Evolutionary conservation across 1,284 basidiomycete species (phyloP).

Genomic region (Irpex sp.): DNA sequence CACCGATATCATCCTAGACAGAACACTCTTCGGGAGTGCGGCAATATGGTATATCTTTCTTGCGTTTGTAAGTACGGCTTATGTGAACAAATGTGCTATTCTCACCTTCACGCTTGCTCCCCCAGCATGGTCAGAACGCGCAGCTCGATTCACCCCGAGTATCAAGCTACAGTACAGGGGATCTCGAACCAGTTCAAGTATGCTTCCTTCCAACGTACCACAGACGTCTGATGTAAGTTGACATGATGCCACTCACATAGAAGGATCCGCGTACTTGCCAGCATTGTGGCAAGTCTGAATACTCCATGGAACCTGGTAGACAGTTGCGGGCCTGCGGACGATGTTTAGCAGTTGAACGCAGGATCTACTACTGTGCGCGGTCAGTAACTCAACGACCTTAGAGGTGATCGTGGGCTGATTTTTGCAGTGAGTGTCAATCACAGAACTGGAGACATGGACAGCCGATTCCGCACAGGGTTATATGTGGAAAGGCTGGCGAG

Average conservation of each 20-base stretch:
- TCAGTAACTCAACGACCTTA: background rate
- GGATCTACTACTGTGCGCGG: background rate
- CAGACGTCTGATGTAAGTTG: background rate
- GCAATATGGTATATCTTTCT: background rate
- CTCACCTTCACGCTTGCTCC: background rate
- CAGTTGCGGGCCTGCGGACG: background rate
- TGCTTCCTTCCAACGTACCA: background rate
- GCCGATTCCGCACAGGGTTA: background rate
- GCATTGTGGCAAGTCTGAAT: background rate
- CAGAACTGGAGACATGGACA: background rate
- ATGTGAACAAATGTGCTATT: background rate
- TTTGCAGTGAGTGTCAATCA: background rate
- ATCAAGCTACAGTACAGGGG: background rate
- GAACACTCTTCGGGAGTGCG: background rate
- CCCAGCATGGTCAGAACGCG: background rate
- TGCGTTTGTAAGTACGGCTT: background rate
- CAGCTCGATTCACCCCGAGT: background rate
- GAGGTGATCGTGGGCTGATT: background rate
- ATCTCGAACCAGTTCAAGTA: background rate
- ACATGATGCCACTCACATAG: background rate
- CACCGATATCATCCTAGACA: background rate
- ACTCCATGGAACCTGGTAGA: background rate
- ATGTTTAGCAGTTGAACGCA: background rate
- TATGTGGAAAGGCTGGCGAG: background rate
- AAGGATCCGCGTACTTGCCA: background rate